Base-by-base conservation (phyloP, 768 basidiomycete species). In the Boletellus sp. region DNA sequence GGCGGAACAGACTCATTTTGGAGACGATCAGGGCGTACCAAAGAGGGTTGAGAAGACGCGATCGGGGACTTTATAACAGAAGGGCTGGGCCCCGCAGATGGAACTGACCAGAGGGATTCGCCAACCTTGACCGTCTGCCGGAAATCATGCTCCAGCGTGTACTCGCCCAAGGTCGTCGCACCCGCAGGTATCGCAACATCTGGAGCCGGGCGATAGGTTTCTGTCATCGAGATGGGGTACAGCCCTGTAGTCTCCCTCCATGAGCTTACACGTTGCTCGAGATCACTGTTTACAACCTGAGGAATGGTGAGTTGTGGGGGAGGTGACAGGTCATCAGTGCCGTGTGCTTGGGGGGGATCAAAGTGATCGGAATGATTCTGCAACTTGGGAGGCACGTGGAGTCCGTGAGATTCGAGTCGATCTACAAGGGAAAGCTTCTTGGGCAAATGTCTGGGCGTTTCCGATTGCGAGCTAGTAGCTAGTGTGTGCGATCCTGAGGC, bases 401-500 rank as follows among this genome's bases (percentile, higher is more conserved):
- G 54, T 6, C 76, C 74, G 19, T 65, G 54, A 3, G 66, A 50
- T 46, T 86, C 85, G 47, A 80, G 75, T 50, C 81, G 76, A 57
- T 87, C 84, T 3, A 88, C 74, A 9, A 89, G 76, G 1, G 86
- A 87, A 10, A 90, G 72, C 54, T 84, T 85, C 54, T 74, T 74
- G 3, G 86, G 87, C 26, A 78, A 66, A 67, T 84, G 80, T 33
- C 83, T 78, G 31, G 62, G 53, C 13, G 65, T 60, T 13, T 63
- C 58, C 13, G 72, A 58, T 31, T 61, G 64, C n/a, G 53, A 59
- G 42, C 51, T 47, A 38, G 22, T 33, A 6, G 33, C 42, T 5
- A 45, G 31, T 3, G 62, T 56, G 4, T 50, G 58, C 11, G 58
- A 56, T 4, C 48, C 47, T 22, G 67, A 64, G 26, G 31, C 37